Evolutionary conservation across 768 basidiomycete species (phyloP), one percentile per base, ranked within the genome.

Genomic region (Pleurotus sapidus): DNA sequence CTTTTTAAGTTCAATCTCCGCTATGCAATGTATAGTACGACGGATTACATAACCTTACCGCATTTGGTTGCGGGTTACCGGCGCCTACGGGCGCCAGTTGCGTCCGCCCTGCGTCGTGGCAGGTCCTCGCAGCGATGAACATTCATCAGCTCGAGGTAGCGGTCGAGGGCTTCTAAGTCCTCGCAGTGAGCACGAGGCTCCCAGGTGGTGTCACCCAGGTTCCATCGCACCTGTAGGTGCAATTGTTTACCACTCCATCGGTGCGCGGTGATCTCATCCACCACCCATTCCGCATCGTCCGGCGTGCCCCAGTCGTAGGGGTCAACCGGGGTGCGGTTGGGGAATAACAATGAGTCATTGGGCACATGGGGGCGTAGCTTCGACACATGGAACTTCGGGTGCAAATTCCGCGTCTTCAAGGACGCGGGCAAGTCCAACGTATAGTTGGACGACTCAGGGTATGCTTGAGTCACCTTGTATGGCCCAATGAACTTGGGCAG

Each of bases 401-500:
- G 68, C 7, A 77, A 67, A 1, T 67, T n/a, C 3, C 69, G 60
- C 4, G 37, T 18, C 39, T 24, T 18, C 3, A 74, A 57, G 1
- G 67, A 68, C 0, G 38, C 43, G 0, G 72, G 64, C 3, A 75
- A 47, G 3, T 70, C 64, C 3, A 75, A 43, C 4, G 9, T 60
- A 57, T 74, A 77, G 0, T 54, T 70, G 0, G 66, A 72, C 0
- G 49, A 67, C 2, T 56, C 60, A 0, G 64, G 62, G 18, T 58
- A n/a, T 1, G 58, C 61, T 15, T 61, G 34, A 0, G 64, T 1
- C 0, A 78, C 66, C 3, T 60, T 49, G 53, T 67, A 79, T 0
- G 76, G 79, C 4, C 79, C 74, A 12, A 78, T 64, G 53, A 60
- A 77, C 30, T 71, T 71, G 0, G 73, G 77, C 0, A 67, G 20